Evolutionary conservation across 805 yeast species (phyloP), one percentile per base, ranked within the genome.

Genomic region (Ascoidea asiatica): DNA sequence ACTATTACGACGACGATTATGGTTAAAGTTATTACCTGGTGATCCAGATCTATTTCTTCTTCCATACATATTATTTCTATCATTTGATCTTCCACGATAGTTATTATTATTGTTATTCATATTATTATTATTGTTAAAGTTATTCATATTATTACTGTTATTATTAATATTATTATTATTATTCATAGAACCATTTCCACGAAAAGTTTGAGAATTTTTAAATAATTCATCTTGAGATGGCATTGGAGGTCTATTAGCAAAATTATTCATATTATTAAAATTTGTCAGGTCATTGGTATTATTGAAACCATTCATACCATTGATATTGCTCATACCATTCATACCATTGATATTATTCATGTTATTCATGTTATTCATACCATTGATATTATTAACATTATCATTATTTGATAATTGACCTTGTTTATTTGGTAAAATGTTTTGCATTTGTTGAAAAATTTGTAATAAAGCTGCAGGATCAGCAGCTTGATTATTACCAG

Each of bases 381-480:
- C 5, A 37, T 20, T 19, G n/a, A 5, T 17, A 36, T 15, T 22
- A 21, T 21, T 38, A 15, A 8, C 13, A 19, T 42, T 38, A 23
- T 39, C 43, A 21, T n/a, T n/a, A n/a, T n/a, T n/a, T n/a, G n/a
- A n/a, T n/a, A n/a, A n/a, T n/a, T n/a, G n/a, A n/a, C n/a, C n/a
- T n/a, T n/a, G n/a, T n/a, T n/a, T n/a, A n/a, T n/a, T n/a, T 5
- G 46, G 40, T 8, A 50, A 47, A 19, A 51, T 40, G 19, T 51
- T 53, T 43, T 60, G 69, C 50, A 59, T 54, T 43, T 52, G 55
- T 21, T 59, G 55, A 39, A 69, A 51, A 50, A 70, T 55, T 49
- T 67, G 67, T 22, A 65, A 56, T 43, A 71, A 53, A 15, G 70
- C 72, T 15, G 63, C 56, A 44, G 67, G 69, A 51, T 69, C 73